Base-by-base conservation (phyloP, 306 rosid genomes). In the Argentina anserina region DNA sequence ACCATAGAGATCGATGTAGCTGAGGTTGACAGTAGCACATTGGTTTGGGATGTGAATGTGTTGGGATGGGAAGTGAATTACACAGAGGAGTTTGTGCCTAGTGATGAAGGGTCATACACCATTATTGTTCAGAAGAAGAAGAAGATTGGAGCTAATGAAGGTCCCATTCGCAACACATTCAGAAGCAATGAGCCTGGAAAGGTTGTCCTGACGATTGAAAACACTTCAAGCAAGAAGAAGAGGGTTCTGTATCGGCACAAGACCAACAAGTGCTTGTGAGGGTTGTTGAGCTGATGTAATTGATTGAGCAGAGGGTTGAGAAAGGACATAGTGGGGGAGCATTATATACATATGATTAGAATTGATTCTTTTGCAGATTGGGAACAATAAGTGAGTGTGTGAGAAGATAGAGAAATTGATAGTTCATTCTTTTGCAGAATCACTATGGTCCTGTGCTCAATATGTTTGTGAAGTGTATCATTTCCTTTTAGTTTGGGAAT, bases 11-110 rank as follows among this genome's bases (percentile, higher is more conserved):
- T 84, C 10, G 82, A 65, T 4, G 76, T 63, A 23, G 55, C 81
- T 17, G 77, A 62, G 87, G 87, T 84, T 69, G 67, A 52, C 18
- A n/a, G 33, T 42, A 28, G 33, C 26, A 69, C 75, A 49, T 33
- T 79, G 45, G 69, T 79, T 6, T 83, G 86, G 86, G 86, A 83
- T 50, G 10, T 81, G 65, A 67, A 56, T 29, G 83, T 81, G 34
- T 50, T 84, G 75, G 85, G 85, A 0, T 77, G 87, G 87, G 87
- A 81, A 74, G 82, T 84, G 77, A 76, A 41, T 50, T 83, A 79
- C 79, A 76, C 73, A 66, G 86, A 79, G 49, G 86, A 79, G 60
- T 83, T 79, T 65, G 79, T 83, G 47, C 86, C 86, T 0, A 61
- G 42, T 0, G 84, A 77, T 46, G 83, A 80, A 70, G 87, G 85